A percentile compares a stretch with the other conserved stretches of the same genome.
Evolutionary conservation across 106 monocot species (phyloP).

Genomic region (Phalaenopsis equestris): DNA sequence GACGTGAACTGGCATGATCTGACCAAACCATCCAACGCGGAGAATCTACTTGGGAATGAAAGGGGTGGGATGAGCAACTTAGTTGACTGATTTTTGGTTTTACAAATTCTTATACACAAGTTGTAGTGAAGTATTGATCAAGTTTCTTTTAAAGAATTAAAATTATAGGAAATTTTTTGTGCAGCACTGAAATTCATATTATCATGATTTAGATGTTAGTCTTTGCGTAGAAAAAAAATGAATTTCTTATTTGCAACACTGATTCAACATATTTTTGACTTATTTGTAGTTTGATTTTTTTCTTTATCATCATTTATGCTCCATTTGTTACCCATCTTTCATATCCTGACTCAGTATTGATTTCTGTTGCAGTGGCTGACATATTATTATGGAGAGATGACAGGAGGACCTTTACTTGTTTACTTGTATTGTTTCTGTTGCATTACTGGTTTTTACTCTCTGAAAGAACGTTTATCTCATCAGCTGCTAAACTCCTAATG

Average conservation of each 20-base stretch:
- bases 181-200: not conserved
- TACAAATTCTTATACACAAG: not conserved
- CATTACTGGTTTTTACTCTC: constrained; percentile 80
- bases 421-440: constrained; percentile 52
- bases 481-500: constrained; percentile 53
- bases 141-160: not conserved
- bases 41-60: constrained; percentile 56
- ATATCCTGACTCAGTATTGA: constrained; percentile 6
- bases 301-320: not conserved
- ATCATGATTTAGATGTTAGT: not conserved
- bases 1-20: constrained; percentile 22
- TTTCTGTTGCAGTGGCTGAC: constrained; percentile 53
- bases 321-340: constrained; percentile 7
- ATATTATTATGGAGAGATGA: constrained; percentile 89
- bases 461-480: constrained; percentile 67
- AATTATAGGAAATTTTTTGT: not conserved
- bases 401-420: constrained; percentile 66
- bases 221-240: not conserved
- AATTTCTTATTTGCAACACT: not conserved
- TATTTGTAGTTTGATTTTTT: not conserved
- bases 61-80: constrained; percentile 32
- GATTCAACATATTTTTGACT: not conserved
- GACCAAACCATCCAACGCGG: constrained; percentile 53
- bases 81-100: constrained; percentile 2
- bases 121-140: not conserved